Base-by-base conservation (phyloP, 257 asterid species). In the Cynanchum wilfordii region DNA sequence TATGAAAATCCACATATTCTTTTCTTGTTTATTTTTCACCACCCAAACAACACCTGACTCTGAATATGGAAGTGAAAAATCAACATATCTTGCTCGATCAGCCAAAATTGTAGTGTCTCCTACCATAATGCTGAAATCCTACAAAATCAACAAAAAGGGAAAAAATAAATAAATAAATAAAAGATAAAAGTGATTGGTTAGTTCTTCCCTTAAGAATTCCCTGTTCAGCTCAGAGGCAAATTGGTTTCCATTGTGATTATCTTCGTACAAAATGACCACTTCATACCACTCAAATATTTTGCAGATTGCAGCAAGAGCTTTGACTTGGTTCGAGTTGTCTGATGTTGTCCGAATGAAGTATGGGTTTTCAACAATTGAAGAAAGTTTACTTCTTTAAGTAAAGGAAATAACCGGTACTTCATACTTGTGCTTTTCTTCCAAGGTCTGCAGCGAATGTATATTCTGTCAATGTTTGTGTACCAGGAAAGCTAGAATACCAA, bases 81-180 rank as follows among this genome's bases (percentile, higher is more conserved):
- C 94, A 15, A 87, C 88, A 47, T 42, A 22, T 0, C 0, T 9
- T 47, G 91, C 68, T 38, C 91, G 76, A 38, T 86, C 83, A 15
- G 91, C 85, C 86, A 87, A 72, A 68, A 83, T 82, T 16, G 94
- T 86, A 0, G 82, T 76, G 79, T 89, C 93, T 27, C 83, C 91
- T 36, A 87, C 96, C 24, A 87, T 85, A 76, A 86, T 80, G 49
- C 88, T 89, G 65, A 9, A 87, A 4, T 47, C 69, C 88, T 84
- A 69, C 49, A 66, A 40, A 50, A 52, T 13, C 29, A 50, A 15
- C 40, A 3, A 12, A 71, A 73, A 75, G 56, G n/a, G n/a, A n/a
- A n/a, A n/a, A n/a, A n/a, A n/a, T n/a, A n/a, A n/a, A n/a, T n/a
- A n/a, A n/a, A n/a, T n/a, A n/a, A n/a, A n/a, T n/a, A n/a, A 57